Evolutionary conservation across 2,329 filamentous ascomycete genomes (phyloP).

Genomic region (Colletotrichum endophyticum): DNA sequence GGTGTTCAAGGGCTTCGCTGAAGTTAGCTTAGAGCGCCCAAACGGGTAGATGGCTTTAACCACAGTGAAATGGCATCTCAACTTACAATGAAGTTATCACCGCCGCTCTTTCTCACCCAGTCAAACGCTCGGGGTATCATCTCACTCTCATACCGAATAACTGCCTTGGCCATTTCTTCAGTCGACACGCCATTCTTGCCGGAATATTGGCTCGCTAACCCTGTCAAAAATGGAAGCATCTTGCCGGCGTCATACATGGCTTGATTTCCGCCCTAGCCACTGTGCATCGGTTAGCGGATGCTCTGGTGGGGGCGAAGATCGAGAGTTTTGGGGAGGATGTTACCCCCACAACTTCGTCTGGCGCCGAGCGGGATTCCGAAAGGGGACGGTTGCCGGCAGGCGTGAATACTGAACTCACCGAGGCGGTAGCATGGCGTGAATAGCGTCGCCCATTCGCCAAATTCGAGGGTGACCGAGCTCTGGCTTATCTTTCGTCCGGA

Average conservation of each 20-base stretch:
- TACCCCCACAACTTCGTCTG: background rate
- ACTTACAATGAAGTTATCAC: background rate
- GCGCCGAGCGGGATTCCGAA: background rate
- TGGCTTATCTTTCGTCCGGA: background rate
- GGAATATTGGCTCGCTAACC: background rate
- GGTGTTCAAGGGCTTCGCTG: background rate
- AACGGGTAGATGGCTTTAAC: background rate
- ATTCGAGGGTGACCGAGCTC: background rate
- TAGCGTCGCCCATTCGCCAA: background rate
- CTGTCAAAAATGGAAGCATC: background rate
- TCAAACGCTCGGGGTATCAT: background rate
- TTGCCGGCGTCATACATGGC: background rate
- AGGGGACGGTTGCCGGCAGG: background rate
- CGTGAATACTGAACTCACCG: background rate
- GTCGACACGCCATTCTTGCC: background rate
- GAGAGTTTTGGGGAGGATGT: background rate
- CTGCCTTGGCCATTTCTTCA: background rate
- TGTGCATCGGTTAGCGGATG: background rate
- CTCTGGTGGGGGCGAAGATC: background rate
- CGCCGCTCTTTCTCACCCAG: background rate
- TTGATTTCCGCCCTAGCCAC: background rate
- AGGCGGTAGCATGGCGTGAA: background rate
- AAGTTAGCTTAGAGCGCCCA: background rate
- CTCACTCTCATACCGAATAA: background rate
- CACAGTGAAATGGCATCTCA: background rate